These are phyloP conservation scores for Barnettozyma botsteinii DNA, from an alignment of 805 yeast species.

Conservation along the genomic window DNA sequence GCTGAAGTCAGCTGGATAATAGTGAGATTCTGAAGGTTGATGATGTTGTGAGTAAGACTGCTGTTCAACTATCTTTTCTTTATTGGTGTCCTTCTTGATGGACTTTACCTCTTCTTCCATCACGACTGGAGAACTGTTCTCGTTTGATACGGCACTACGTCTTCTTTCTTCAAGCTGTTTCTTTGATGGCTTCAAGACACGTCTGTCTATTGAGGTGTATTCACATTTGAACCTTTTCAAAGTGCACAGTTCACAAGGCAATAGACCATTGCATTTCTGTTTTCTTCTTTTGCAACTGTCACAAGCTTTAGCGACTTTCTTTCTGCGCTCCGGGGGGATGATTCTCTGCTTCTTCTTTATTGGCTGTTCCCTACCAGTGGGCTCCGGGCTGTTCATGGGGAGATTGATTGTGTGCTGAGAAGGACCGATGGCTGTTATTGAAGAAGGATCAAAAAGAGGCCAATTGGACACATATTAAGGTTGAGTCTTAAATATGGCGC, in stretches of 20 bases:
- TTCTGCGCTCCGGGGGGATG: slow-evolving; percentile 27
- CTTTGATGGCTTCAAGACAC: slow-evolving; percentile 20
- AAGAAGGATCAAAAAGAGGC: too few species aligned
- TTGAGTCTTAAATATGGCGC: too few species aligned
- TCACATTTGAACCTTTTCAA: slow-evolving; percentile 28
- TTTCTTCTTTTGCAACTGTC: slow-evolving; percentile 41
- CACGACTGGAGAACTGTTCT: too few species aligned
- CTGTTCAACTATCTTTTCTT: too few species aligned
- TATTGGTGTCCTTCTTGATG: neutral
- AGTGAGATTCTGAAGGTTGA: too few species aligned
- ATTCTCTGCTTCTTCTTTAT: slow-evolving; percentile 18
- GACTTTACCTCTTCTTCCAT: neutral
- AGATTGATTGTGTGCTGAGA: too few species aligned
- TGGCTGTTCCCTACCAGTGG: neutral
- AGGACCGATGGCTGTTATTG: too few species aligned
- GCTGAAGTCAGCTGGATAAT: too few species aligned
- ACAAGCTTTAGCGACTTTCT: slow-evolving; percentile 43
- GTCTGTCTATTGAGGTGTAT: slow-evolving; percentile 24
- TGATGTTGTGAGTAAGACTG: too few species aligned
- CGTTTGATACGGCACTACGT: neutral
- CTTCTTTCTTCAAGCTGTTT: slow-evolving; percentile 7
- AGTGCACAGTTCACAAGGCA: slow-evolving; percentile 32
- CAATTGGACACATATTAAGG: too few species aligned
- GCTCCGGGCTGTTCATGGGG: too few species aligned
- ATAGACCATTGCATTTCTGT: slow-evolving; percentile 29